phyloP scores from a whole-genome alignment of 2,329 filamentous ascomycete species.

The Sporothrix variecibatus region DNA sequence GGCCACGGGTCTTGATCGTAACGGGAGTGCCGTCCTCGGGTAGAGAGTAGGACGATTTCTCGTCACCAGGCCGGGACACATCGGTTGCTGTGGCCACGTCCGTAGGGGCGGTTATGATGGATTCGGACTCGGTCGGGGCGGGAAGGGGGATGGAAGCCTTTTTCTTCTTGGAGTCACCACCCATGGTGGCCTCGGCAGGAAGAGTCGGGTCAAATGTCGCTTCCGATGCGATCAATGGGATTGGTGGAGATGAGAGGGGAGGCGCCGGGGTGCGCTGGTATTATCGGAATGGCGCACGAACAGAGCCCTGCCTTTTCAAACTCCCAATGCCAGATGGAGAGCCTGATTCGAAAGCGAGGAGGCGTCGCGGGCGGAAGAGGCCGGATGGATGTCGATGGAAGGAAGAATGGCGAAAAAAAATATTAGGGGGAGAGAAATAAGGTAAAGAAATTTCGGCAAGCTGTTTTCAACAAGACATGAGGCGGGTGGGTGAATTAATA shows the following conservation, averaged over 20 bases:
- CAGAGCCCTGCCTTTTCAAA: background rate
- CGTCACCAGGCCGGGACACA: constrained; percentile 66
- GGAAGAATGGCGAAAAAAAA: background rate
- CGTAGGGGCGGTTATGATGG: constrained; percentile 57
- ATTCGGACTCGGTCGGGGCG: constrained; percentile 72
- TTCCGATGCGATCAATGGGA: constrained; percentile 10
- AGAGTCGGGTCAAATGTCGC: background rate
- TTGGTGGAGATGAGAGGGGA: constrained; percentile 5
- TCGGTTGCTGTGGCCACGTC: constrained; percentile 60
- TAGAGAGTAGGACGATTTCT: constrained; percentile 75
- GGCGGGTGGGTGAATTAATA: constrained; percentile 20
- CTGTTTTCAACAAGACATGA: constrained; percentile 23
- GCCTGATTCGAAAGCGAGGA: constrained; percentile 20
- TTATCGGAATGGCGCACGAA: background rate
- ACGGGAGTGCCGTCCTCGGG: constrained; percentile 88
- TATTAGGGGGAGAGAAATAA: background rate
- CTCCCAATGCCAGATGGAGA: constrained; percentile 24
- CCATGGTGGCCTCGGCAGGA: constrained; percentile 31
- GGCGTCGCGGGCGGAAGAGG: constrained; percentile 6
- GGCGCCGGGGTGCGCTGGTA: background rate
- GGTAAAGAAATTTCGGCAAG: background rate
- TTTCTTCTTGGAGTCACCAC: constrained; percentile 52
- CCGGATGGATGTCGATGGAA: background rate
- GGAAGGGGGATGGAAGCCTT: constrained; percentile 60
- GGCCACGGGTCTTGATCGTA: constrained; percentile 78